Evolutionary conservation across 495 filamentous ascomycete species (phyloP), one percentile per base, ranked within the genome.

Genomic region (Cercophora sp.): DNA sequence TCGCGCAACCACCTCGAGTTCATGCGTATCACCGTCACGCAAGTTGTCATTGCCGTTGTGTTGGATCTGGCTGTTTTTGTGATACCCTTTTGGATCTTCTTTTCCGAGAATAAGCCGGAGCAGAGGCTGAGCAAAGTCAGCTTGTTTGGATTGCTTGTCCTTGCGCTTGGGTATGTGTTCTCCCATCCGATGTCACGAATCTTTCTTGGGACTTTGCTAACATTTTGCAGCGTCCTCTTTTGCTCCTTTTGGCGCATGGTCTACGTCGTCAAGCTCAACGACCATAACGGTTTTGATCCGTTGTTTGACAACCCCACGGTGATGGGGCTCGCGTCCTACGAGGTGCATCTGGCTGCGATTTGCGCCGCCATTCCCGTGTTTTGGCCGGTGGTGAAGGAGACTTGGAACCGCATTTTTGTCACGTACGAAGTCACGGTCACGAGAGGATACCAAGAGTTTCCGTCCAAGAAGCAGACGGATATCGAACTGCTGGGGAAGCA

Each of bases 281-380:
- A 24, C 27, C n/a, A 22, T 4, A 9, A 2, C 61, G 29, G 39
- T 50, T 57, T 61, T 41, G 68, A 70, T 37, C 64, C 68, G 39
- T 65, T 62, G 1, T 70, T 61, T 60, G 67, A 67, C 43, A 54
- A 32, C 13, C 59, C 68, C 15, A 48, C 27, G 16, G 15, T 48
- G 26, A 48, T 48, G 44, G 44, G 44, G 11, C 29, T 48, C 16
- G 44, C 44, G n/a, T 48, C 44, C 3, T 32, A 18, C 44, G 44
- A 48, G 26, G n/a, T 22, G 44, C 44, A 48, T 19, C 8, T 48
- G n/a, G 44, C 44, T 4, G 44, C 44, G 10, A 22, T 48, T 16
- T 69, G 66, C 53, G 64, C 62, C 19, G 67, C 64, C 35, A 50
- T 70, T 4, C 68, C 68, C 2, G 57, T 69, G 3, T 67, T 70